These are phyloP conservation scores for Angomonas ambiguus DNA, from an alignment of 208 protist genomes.

Conservation along the genomic window DNA sequence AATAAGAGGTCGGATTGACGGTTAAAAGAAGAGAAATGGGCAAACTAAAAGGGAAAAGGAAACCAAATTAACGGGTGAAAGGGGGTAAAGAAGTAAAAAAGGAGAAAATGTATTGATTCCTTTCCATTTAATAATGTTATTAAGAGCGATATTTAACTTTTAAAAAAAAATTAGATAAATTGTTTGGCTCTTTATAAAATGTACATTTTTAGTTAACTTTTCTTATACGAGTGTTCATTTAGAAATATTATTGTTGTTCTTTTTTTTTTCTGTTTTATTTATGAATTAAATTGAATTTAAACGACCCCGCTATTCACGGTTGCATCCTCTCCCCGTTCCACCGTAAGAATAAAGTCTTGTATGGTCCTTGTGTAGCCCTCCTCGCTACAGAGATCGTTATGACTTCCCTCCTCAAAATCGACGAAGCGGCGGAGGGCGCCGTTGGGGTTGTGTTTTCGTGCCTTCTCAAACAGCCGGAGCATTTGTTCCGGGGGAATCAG, in stretches of 20 bases:
- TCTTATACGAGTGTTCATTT: not conserved
- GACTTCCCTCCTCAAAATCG: slow-evolving; percentile 60
- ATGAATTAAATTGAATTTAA: too few species aligned
- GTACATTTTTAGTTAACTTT: not conserved
- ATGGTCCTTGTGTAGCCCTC: slow-evolving; percentile 59
- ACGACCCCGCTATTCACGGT: not conserved
- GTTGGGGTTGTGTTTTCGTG: slow-evolving; percentile 18
- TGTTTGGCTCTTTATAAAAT: too few species aligned
- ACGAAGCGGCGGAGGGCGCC: slow-evolving; percentile 43
- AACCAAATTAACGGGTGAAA: not conserved
- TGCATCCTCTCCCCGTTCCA: slow-evolving; percentile 3
- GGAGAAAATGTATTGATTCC: too few species aligned
- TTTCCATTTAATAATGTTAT: too few species aligned
- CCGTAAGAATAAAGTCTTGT: slow-evolving; percentile 50
- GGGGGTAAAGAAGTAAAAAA: too few species aligned
- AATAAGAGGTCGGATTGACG: not conserved
- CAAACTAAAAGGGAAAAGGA: not conserved
- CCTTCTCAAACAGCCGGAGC: slow-evolving; percentile 47
- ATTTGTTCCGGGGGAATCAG: slow-evolving; percentile 85
- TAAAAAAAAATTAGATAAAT: too few species aligned
- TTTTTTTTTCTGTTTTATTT: too few species aligned
- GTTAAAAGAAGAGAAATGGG: not conserved
- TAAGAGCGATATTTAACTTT: too few species aligned
- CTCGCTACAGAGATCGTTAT: slow-evolving; percentile 60
- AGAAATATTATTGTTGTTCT: not conserved